phyloP scores from a whole-genome alignment of 345 rosid species.

The Brassica rapa region DNA sequence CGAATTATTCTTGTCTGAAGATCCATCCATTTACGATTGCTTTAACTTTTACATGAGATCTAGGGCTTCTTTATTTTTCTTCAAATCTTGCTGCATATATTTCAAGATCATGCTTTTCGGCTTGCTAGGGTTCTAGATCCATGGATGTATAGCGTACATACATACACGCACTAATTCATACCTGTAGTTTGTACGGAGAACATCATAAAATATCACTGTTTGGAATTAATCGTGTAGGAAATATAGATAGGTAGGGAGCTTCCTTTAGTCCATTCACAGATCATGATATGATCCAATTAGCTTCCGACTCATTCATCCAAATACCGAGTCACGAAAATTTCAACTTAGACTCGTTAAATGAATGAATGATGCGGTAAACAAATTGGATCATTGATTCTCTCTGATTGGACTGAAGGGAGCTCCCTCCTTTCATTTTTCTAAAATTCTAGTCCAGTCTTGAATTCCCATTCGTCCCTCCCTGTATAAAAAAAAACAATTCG shows the following conservation, averaged over 20 bases:
- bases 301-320: conserved; percentile 99
- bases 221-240: neutral
- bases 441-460: neutral
- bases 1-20: neutral
- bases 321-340: conserved; percentile 50
- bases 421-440: conserved; percentile 50
- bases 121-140: conserved; percentile 21
- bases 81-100: conserved; percentile 5
- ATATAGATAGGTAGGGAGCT: conserved; percentile 53
- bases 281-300: conserved; percentile 73
- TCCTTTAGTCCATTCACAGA: conserved; percentile 91
- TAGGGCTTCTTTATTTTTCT: conserved; percentile 20
- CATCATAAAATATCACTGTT: neutral
- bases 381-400: conserved; percentile 68
- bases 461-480: neutral
- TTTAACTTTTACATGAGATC: conserved; percentile 4
- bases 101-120: neutral
- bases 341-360: conserved; percentile 59
- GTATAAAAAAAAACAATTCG: neutral
- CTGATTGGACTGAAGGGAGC: conserved; percentile 99
- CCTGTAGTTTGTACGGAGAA: neutral
- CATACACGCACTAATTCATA: neutral
- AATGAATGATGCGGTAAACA: conserved; percentile 97
- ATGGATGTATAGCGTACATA: neutral
- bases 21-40: neutral